Conservation (phyloP, 2,329 filamentous ascomycete species). For the Hymenoscyphus salicellus region DNA sequence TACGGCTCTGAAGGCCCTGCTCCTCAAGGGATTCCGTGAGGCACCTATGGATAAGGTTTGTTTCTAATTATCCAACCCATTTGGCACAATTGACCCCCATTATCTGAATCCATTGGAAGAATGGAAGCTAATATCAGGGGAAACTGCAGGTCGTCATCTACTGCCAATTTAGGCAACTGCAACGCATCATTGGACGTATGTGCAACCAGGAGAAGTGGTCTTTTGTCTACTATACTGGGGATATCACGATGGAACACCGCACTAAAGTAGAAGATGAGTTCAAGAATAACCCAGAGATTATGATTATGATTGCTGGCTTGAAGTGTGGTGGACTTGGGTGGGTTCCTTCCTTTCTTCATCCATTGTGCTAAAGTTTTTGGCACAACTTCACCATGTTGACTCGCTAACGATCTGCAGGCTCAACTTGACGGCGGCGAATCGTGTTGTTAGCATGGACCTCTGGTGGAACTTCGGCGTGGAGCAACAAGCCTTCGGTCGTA, state of each 20-base stretch:
- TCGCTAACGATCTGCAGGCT: conserved; percentile 35
- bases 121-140: background rate
- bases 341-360: conserved; percentile 34
- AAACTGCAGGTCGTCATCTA: conserved; percentile 48
- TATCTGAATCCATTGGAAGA: background rate
- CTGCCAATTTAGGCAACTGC: conserved; percentile 55
- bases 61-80: background rate
- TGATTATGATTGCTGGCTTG: conserved; percentile 54
- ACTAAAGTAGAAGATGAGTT: conserved; percentile 48
- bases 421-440: conserved; percentile 56
- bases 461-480: conserved; percentile 45
- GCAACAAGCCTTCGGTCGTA: conserved; percentile 59
- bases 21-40: conserved; percentile 42
- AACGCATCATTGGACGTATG: conserved; percentile 49
- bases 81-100: background rate
- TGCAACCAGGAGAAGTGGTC: conserved; percentile 50
- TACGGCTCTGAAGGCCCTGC: conserved; percentile 34
- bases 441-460: conserved; percentile 41
- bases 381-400: background rate
- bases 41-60: conserved; percentile 47
- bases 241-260: conserved; percentile 44
- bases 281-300: conserved; percentile 37
- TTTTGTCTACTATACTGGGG: conserved; percentile 44
- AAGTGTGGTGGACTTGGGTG: conserved; percentile 50
- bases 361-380: no score